phyloP scores from a whole-genome alignment of 1,139 yeast species.

The Candida dubliniensis region DNA sequence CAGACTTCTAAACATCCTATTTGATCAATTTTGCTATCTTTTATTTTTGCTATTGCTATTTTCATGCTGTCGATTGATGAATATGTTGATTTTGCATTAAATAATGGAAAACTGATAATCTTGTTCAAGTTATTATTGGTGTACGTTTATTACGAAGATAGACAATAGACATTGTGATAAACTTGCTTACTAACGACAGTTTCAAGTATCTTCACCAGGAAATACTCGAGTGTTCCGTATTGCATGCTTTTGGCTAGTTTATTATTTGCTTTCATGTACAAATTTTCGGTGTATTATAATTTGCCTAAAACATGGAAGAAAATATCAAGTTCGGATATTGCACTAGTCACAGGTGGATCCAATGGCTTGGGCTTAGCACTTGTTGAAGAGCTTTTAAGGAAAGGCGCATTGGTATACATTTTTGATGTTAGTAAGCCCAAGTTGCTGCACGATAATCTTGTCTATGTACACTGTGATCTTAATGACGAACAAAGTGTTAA shows the following conservation, averaged over 20 bases:
- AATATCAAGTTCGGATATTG: conserved; percentile 28
- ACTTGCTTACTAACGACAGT: not conserved
- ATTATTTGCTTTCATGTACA: conserved; percentile 5
- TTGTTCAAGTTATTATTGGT: conserved; percentile 8
- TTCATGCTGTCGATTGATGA: conserved; percentile 13
- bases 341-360: conserved; percentile 66
- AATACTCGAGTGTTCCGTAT: conserved; percentile 9
- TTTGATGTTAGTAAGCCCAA: conserved; percentile 47
- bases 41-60: not conserved
- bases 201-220: conserved; percentile 8
- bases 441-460: conserved; percentile 19
- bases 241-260: conserved; percentile 6
- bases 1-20: not conserved
- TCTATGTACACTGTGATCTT: conserved; percentile 51
- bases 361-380: conserved; percentile 58
- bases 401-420: conserved; percentile 37
- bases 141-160: conserved; percentile 6
- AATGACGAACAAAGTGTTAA: conserved; percentile 33
- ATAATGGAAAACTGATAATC: conserved; percentile 6
- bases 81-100: conserved; percentile 4
- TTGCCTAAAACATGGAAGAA: conserved; percentile 14
- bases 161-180: no score
- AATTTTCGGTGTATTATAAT: conserved; percentile 9
- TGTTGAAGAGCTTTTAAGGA: conserved; percentile 30
- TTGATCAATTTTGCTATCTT: not conserved